These are phyloP conservation scores for Melaleuca alternifolia DNA, from an alignment of 345 rosid genomes.

Conservation along the genomic window DNA sequence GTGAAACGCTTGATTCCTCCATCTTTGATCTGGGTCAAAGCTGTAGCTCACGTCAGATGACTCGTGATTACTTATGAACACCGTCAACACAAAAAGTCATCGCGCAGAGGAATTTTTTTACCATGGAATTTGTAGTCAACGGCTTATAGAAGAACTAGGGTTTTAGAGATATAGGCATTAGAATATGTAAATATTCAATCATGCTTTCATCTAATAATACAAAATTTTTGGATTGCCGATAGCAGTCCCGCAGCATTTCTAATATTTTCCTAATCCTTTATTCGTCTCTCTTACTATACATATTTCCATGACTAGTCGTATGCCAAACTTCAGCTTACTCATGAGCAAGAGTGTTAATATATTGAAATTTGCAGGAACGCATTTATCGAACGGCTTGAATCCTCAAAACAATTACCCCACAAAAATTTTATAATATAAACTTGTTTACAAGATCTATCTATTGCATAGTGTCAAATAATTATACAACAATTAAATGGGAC, in stretches of 20 bases:
- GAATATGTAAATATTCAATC: neutral
- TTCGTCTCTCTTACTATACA: neutral
- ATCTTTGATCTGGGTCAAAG: neutral
- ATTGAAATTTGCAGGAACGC: neutral
- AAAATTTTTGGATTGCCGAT: neutral
- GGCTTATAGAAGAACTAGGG: neutral
- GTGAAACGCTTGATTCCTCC: neutral
- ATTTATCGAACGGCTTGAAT: accelerated
- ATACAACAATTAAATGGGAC: neutral
- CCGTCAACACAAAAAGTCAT: neutral
- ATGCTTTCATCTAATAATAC: accelerated
- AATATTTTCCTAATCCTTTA: neutral
- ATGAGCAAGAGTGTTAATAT: neutral
- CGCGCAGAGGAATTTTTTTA: neutral
- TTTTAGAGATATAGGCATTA: neutral
- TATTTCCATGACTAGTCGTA: neutral
- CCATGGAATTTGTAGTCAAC: neutral
- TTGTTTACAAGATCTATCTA: neutral
- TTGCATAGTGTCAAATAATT: neutral
- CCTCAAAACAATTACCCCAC: neutral
- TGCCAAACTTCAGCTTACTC: neutral
- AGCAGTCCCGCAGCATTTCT: neutral
- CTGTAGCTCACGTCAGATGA: neutral
- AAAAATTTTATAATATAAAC: neutral
- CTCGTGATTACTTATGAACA: neutral